phyloP scores from a whole-genome alignment of 2,329 filamentous ascomycete genomes.

The Fusarium robinianum region DNA sequence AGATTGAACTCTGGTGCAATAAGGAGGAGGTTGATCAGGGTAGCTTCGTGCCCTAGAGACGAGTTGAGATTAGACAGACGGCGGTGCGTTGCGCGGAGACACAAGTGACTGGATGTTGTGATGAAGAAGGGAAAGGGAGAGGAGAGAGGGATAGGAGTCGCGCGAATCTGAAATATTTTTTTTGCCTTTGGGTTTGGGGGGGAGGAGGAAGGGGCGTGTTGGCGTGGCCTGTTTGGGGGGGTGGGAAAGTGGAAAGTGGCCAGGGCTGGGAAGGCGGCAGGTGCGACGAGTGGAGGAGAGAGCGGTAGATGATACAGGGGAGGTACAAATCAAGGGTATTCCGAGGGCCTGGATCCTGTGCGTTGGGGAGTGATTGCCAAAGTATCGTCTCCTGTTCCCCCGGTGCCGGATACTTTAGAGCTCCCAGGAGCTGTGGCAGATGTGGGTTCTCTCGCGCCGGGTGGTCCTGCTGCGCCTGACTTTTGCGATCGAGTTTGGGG shows the following conservation, averaged over 20 bases:
- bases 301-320: conserved; percentile 25
- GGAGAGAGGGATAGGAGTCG: conserved; percentile 35
- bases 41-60: conserved; percentile 88
- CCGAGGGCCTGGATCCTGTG: conserved; percentile 7
- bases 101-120: conserved; percentile 52
- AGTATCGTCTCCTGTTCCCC: conserved; percentile 8
- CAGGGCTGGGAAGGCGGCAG: conserved; percentile 34
- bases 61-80: conserved; percentile 50
- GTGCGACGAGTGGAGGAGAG: conserved; percentile 24
- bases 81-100: conserved; percentile 54
- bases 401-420: conserved; percentile 21
- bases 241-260: conserved; percentile 36
- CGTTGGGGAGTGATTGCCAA: conserved; percentile 4
- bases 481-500: too few species aligned
- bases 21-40: conserved; percentile 64
- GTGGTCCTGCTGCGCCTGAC: conserved; percentile 21
- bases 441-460: conserved; percentile 23
- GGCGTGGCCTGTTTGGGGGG: conserved; percentile 17
- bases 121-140: conserved; percentile 45
- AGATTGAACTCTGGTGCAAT: conserved; percentile 73
- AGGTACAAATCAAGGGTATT: conserved; percentile 18
- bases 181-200: conserved; percentile 33
- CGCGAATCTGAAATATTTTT: conserved; percentile 51
- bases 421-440: conserved; percentile 24
- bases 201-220: conserved; percentile 34